These are phyloP conservation scores for Chalciporus sphaerocephalus DNA, from an alignment of 768 basidiomycete genomes.

Conservation along the genomic window DNA sequence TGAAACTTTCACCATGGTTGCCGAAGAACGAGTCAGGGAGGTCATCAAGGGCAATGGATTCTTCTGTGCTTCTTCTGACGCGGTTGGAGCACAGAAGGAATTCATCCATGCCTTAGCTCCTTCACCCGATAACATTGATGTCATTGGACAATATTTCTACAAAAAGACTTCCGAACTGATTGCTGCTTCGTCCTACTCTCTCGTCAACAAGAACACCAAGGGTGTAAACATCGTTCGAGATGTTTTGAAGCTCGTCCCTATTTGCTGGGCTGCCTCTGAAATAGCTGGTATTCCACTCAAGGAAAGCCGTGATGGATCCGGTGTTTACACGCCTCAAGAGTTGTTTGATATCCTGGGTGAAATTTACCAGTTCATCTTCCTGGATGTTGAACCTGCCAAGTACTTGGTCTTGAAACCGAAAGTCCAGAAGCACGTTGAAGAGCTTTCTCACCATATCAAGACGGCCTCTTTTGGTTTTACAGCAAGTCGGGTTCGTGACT, in stretches of 20 bases:
- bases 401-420: conserved; percentile 51
- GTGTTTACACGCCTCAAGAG: conserved; percentile 58
- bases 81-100: conserved; percentile 37
- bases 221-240: conserved; percentile 66
- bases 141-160: conserved; percentile 61
- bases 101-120: conserved; percentile 47
- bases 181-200: conserved; percentile 44
- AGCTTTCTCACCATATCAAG: conserved; percentile 56
- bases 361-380: conserved; percentile 77
- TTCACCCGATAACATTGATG: conserved; percentile 44
- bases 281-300: conserved; percentile 76
- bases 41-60: conserved; percentile 64
- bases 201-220: conserved; percentile 50
- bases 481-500: conserved; percentile 39
- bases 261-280: conserved; percentile 66
- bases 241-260: conserved; percentile 60
- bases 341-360: conserved; percentile 62
- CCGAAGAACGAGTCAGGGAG: conserved; percentile 45
- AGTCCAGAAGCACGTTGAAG: conserved; percentile 48
- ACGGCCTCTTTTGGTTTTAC: conserved; percentile 37
- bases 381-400: conserved; percentile 59
- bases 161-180: conserved; percentile 60
- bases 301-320: conserved; percentile 47
- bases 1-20: conserved; percentile 45
- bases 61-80: conserved; percentile 52